These are phyloP conservation scores for Vishniacozyma victoriae DNA, from an alignment of 768 basidiomycete genomes.

Conservation along the genomic window DNA sequence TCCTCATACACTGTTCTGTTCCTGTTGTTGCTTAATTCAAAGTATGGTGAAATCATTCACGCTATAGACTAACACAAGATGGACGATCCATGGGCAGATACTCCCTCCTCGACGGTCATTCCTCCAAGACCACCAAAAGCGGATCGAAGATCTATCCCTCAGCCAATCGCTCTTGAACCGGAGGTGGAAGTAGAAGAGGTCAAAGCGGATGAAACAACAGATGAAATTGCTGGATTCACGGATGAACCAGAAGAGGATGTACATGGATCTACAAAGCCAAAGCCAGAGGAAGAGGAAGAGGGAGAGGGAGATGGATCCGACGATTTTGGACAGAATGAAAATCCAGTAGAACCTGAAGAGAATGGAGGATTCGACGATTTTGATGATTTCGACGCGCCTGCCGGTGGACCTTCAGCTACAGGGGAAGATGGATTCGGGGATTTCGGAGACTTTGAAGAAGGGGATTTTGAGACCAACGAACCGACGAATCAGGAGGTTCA, in stretches of 20 bases:
- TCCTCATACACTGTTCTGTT: too few relatives aligned
- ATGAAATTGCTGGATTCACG: background rate
- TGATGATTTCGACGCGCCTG: slow-evolving; percentile 52
- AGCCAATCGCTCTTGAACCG: too few relatives aligned
- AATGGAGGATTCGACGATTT: slow-evolving; percentile 56
- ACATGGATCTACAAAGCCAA: background rate
- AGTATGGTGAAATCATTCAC: too few relatives aligned
- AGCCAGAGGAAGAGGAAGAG: background rate
- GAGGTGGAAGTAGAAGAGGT: too few relatives aligned
- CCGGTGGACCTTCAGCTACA: slow-evolving; percentile 43
- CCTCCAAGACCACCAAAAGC: too few relatives aligned
- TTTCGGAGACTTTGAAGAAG: slow-evolving; percentile 61
- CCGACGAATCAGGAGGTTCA: too few relatives aligned
- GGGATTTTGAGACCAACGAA: slow-evolving; percentile 41
- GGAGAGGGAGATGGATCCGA: background rate
- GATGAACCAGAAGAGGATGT: background rate
- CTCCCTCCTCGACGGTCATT: too few relatives aligned
- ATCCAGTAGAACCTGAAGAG: slow-evolving; percentile 12
- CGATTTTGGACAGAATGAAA: background rate
- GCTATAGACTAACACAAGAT: too few relatives aligned
- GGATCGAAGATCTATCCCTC: too few relatives aligned
- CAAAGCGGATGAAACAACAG: background rate
- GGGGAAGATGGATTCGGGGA: slow-evolving; percentile 54
- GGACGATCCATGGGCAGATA: too few relatives aligned
- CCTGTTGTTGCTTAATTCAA: too few relatives aligned